Percentiles rank a stretch among this genome's conserved stretches.
phyloP scores from a whole-genome alignment of 129 eudicot genomes.

The Lonicera japonica region DNA sequence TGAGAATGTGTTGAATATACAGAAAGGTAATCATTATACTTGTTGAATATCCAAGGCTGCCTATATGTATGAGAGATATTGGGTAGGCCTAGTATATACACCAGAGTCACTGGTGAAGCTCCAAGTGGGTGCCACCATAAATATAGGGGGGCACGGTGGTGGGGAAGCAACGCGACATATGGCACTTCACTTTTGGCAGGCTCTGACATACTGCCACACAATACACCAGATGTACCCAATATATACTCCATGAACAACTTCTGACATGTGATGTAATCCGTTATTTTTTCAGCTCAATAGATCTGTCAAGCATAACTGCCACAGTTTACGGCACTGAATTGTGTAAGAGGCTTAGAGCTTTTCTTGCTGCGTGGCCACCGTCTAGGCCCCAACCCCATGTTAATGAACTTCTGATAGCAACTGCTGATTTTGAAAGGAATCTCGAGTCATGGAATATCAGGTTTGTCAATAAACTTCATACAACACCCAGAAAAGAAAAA shows the following conservation, averaged over 20 bases:
- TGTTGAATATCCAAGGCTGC: too few relatives aligned
- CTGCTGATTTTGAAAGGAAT: conserved; percentile 84
- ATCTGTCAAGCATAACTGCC: conserved; percentile 75
- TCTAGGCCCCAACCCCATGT: conserved; percentile 79
- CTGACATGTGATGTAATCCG: not conserved
- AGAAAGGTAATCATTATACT: too few relatives aligned
- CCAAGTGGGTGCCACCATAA: too few relatives aligned
- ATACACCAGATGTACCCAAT: too few relatives aligned
- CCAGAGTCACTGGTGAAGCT: too few relatives aligned
- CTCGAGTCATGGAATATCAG: conserved; percentile 90
- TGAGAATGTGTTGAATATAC: too few relatives aligned
- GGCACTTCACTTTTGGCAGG: too few relatives aligned
- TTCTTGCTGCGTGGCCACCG: conserved; percentile 90
- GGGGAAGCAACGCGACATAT: too few relatives aligned
- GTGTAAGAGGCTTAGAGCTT: conserved; percentile 58
- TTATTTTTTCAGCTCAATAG: conserved; percentile 61
- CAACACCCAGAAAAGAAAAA: not conserved
- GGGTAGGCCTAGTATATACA: too few relatives aligned
- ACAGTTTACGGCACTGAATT: conserved; percentile 74
- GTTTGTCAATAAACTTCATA: conserved; percentile 24
- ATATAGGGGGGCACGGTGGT: too few relatives aligned
- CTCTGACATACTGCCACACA: too few relatives aligned
- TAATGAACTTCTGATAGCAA: conserved; percentile 78
- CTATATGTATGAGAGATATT: too few relatives aligned
- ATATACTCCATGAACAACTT: not conserved